Evolutionary conservation across 345 rosid genomes (phyloP).

Genomic region (Mercurialis annua): DNA sequence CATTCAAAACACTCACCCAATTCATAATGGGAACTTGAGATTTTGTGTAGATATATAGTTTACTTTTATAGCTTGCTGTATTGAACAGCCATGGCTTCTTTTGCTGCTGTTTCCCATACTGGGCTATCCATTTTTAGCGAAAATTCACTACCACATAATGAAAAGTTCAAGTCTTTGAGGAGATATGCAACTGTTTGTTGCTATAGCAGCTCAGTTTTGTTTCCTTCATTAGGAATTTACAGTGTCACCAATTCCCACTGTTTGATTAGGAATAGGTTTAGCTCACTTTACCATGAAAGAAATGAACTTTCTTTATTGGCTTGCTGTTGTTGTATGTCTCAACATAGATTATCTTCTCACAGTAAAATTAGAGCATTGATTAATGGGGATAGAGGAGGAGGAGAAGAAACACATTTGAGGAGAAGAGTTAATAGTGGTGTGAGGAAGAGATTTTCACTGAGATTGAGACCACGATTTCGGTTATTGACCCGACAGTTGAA

Average conservation of each 20-base stretch:
- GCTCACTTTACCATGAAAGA: constrained; percentile 30
- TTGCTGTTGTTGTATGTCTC: constrained; percentile 33
- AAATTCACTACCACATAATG: constrained; percentile 22
- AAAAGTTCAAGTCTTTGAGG: constrained; percentile 30
- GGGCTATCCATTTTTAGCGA: constrained; percentile 36
- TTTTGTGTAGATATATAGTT: constrained; percentile 9
- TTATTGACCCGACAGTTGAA: constrained; percentile 46
- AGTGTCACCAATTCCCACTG: constrained; percentile 22
- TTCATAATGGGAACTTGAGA: constrained; percentile 2
- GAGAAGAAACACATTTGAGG: constrained; percentile 27
- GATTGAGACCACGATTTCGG: constrained; percentile 71
- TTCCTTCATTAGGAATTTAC: constrained; percentile 23
- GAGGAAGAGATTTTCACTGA: constrained; percentile 48
- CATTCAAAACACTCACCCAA: neutral
- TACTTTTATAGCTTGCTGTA: constrained; percentile 4
- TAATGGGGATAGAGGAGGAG: constrained; percentile 36
- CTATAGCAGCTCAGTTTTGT: constrained; percentile 16
- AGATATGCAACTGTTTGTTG: constrained; percentile 24
- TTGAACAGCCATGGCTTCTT: constrained; percentile 46
- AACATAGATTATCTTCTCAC: constrained; percentile 36
- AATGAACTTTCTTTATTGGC: constrained; percentile 25
- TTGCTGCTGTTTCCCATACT: constrained; percentile 51
- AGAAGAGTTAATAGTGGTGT: constrained; percentile 28
- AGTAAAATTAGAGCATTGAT: constrained; percentile 36
- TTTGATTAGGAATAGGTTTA: constrained; percentile 32